phyloP scores from a whole-genome alignment of 164 flowering plant species.

The Magnolia sinica region DNA sequence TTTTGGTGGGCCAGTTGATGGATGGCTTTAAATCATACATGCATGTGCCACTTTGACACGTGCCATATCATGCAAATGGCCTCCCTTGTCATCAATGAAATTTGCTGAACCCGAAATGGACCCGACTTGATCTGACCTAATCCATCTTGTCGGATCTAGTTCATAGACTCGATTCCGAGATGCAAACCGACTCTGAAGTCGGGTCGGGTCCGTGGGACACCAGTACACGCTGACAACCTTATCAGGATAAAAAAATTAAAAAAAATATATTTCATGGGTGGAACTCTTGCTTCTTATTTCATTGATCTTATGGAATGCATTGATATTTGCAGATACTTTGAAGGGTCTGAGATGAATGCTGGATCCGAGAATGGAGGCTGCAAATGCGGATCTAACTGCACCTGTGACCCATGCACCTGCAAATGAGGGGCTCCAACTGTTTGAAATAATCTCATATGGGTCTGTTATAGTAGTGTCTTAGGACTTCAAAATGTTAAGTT shows the following conservation, averaged over 20 bases:
- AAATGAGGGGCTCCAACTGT: conserved; percentile 15
- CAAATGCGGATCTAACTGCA: conserved; percentile 32
- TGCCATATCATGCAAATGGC: no score
- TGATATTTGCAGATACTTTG: conserved; percentile 14
- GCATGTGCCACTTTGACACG: no score
- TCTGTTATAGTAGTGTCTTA: neutral
- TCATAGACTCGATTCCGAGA: no score
- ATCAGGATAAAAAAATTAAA: neutral
- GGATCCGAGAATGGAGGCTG: conserved; percentile 26
- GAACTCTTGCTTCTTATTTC: neutral
- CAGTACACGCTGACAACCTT: no score
- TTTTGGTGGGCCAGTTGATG: no score
- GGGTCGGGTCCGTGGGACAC: no score
- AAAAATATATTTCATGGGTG: neutral
- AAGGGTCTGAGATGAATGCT: conserved; percentile 18
- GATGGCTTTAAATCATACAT: no score
- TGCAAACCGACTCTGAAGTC: no score
- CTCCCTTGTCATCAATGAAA: no score
- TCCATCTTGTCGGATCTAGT: no score
- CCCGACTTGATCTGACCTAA: no score
- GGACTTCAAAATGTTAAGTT: neutral
- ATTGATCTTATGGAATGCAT: neutral
- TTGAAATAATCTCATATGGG: neutral
- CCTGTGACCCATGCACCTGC: conserved; percentile 35
- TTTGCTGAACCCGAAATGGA: no score